Evolutionary conservation across 2,329 filamentous ascomycete genomes (phyloP).

Genomic region (Ceratocystis cacaofunesta): DNA sequence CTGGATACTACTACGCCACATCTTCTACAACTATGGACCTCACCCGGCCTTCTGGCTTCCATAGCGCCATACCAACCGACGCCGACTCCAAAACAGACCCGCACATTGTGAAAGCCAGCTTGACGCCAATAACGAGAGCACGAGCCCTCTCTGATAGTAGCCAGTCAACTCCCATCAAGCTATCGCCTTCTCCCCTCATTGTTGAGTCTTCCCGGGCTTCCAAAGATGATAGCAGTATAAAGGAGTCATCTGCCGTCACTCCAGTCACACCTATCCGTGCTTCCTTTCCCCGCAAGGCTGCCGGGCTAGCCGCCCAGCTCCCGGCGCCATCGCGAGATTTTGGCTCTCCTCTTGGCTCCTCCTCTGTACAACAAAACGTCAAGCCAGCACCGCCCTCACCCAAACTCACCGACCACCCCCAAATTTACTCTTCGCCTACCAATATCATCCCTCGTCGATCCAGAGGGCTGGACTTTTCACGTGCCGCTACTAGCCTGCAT

Average conservation of each 20-base stretch:
- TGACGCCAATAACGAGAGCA: constrained; percentile 7
- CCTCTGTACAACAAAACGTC: not conserved
- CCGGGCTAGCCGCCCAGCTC: constrained; percentile 2
- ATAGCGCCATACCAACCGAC: constrained; percentile 1
- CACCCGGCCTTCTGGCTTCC: not conserved
- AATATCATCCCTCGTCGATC: constrained; percentile 81
- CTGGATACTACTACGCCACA: not conserved
- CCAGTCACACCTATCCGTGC: constrained; percentile 63
- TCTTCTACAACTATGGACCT: constrained; percentile 5
- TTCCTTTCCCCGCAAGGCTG: constrained; percentile 41
- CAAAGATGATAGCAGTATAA: constrained; percentile 51
- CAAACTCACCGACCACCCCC: constrained; percentile 55
- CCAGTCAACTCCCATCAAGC: constrained; percentile 33
- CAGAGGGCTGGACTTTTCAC: constrained; percentile 80
- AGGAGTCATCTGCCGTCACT: constrained; percentile 23
- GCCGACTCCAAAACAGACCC: not conserved
- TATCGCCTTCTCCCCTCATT: constrained; percentile 44
- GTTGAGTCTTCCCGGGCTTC: constrained; percentile 39
- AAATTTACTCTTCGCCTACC: constrained; percentile 73
- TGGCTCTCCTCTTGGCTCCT: constrained; percentile 8
- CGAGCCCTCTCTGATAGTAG: constrained; percentile 15
- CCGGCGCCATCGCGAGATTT: constrained; percentile 6
- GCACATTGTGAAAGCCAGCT: not conserved
- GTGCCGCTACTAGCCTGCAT: constrained; percentile 84
- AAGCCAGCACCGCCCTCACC: constrained; percentile 39